phyloP scores from a whole-genome alignment of 768 basidiomycete species.

The Chalciporus piperatus region DNA sequence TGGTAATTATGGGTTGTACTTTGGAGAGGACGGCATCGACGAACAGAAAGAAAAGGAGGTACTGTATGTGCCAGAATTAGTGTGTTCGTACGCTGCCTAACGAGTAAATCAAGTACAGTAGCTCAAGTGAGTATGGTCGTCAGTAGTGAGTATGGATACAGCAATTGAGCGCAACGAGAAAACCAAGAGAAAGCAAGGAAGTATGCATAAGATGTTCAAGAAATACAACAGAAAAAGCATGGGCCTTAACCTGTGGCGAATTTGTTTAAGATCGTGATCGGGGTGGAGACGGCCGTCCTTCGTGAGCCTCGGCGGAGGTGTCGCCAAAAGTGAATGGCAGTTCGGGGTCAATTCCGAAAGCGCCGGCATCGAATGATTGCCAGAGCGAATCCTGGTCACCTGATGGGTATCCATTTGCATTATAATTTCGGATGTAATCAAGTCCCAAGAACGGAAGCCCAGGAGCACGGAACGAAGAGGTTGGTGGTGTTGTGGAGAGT shows the following conservation, averaged over 20 bases:
- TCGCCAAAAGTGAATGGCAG: slow-evolving; percentile 62
- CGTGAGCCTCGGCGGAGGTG: slow-evolving; percentile 27
- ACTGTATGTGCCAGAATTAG: slow-evolving; percentile 22
- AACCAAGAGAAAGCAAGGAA: slow-evolving; percentile 1
- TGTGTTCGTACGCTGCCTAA: slow-evolving; percentile 24
- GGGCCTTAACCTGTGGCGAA: not conserved
- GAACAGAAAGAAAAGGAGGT: not conserved
- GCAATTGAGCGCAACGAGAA: slow-evolving; percentile 9
- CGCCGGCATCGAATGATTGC: slow-evolving; percentile 67
- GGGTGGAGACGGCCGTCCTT: slow-evolving; percentile 29
- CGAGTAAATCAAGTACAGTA: slow-evolving; percentile 27
- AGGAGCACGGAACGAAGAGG: slow-evolving; percentile 62
- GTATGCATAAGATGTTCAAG: slow-evolving; percentile 15
- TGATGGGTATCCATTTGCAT: slow-evolving; percentile 40
- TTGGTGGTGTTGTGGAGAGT: slow-evolving; percentile 57
- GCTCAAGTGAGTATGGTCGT: slow-evolving; percentile 13
- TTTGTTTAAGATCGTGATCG: slow-evolving; percentile 18
- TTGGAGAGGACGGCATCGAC: slow-evolving; percentile 9
- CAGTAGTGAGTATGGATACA: slow-evolving; percentile 32
- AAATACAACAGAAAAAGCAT: slow-evolving; percentile 10
- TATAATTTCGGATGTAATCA: slow-evolving; percentile 80
- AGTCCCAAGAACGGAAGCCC: slow-evolving; percentile 84
- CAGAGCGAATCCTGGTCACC: slow-evolving; percentile 44
- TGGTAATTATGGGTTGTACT: slow-evolving; percentile 2
- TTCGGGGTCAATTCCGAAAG: slow-evolving; percentile 77